Conservation (phyloP, 2,329 filamentous ascomycete species). For the Ophiostoma sp. region DNA sequence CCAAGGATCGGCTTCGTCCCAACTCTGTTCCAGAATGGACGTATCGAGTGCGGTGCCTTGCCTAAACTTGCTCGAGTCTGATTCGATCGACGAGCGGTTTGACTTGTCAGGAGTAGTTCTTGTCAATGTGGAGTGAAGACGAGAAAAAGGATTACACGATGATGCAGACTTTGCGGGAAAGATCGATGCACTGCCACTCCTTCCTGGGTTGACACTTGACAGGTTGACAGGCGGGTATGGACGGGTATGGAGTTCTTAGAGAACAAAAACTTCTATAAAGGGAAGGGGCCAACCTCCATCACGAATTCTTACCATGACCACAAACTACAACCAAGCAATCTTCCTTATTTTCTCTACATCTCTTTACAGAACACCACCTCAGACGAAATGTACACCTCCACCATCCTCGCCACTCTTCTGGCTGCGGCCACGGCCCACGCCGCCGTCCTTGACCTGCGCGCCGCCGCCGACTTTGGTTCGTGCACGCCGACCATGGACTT, state of each 20-base stretch:
- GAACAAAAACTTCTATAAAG: not conserved
- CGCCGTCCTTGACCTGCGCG: constrained; percentile 33
- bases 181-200: not conserved
- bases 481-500: constrained; percentile 62
- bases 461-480: constrained; percentile 52
- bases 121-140: not conserved
- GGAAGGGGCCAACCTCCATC: not conserved
- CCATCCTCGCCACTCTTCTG: constrained; percentile 32
- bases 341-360: not conserved
- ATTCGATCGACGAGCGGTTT: not conserved
- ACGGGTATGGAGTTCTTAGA: no score
- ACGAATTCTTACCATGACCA: constrained; percentile 29
- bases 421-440: constrained; percentile 33
- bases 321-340: not conserved
- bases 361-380: not conserved
- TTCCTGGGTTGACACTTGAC: not conserved
- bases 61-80: constrained; percentile 30
- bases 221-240: not conserved
- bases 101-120: not conserved
- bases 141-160: not conserved
- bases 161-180: not conserved
- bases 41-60: not conserved
- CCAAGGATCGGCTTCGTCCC: constrained; percentile 29
- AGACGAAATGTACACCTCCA: constrained; percentile 34
- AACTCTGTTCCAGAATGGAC: constrained; percentile 27